Conservation (phyloP, 495 filamentous ascomycete genomes). For the Halenospora varia region DNA sequence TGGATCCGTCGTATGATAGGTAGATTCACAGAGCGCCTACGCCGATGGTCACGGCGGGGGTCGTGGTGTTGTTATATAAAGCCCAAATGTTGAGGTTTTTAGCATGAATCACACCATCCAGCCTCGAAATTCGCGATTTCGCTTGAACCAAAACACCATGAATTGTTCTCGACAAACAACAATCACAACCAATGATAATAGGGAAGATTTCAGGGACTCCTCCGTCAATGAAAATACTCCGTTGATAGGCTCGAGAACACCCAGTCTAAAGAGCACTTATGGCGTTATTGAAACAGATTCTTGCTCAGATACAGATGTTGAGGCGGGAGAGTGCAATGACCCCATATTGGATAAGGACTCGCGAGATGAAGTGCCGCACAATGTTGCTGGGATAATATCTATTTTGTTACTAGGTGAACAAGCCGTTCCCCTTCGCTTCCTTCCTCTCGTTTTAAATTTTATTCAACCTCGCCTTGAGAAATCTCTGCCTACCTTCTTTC, state of each 20-base stretch:
- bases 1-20: too few relatives aligned
- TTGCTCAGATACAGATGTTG: not conserved
- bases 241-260: not conserved
- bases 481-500: too few relatives aligned
- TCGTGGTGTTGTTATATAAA: not conserved
- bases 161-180: not conserved
- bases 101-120: not conserved
- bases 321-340: not conserved
- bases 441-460: conserved; percentile 1
- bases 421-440: not conserved
- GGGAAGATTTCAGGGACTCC: not conserved
- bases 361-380: not conserved
- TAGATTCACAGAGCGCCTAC: too few relatives aligned
- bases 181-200: not conserved
- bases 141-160: not conserved
- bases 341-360: not conserved
- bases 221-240: not conserved
- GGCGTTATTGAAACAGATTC: not conserved
- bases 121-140: not conserved
- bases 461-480: not conserved
- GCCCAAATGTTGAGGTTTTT: not conserved
- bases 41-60: not conserved
- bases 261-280: not conserved
- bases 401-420: conserved; percentile 1
- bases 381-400: conserved; percentile 5